Evolutionary conservation across 371 early-diverging fungal species (phyloP), one percentile per base, ranked within the genome.

Genomic region (Haplosporangium sp.): DNA sequence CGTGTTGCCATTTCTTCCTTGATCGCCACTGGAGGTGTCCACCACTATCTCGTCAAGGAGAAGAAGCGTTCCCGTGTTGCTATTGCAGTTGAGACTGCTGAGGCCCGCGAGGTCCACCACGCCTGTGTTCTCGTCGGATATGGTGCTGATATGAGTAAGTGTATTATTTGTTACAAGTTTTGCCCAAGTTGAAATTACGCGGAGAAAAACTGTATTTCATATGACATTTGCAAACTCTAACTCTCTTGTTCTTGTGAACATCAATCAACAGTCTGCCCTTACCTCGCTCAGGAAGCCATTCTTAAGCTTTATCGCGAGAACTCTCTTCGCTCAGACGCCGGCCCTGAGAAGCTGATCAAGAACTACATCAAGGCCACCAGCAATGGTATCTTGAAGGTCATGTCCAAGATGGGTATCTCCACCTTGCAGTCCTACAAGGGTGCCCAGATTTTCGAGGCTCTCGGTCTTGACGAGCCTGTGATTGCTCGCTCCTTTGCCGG

Each of bases 401-500:
- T 98, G 97, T 95, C 97, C 81, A 98, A 98, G 89, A 98, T 98
- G 99, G 99, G 99, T 72, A 97, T 98, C 59, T 97, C 97, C 18
- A 98, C 99, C 12, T 83, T 98, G 65, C 97, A 97, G 80, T 93
- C 94, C 40, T 98, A 98, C 89, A 98, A 98, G 84, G 99, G 98
- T 60, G 98, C 99, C 13, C 98, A 98, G 86, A 96, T 96, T 73
- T 98, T 98, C 81, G 99, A 98, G 83, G 96, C 96, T 21, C 89
- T 98, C 21, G 99, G 99, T 69, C 80, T 98, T 8, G 94, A 95
- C 61, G 88, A 91, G 55, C 86, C 92, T 37, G 96, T 98, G 55
- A 92, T 98, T 62, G 87, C 90, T 21, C 88, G 90, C 55, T 98
- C 97, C 77, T 97, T 98, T 81, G 88, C 92, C 45, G 98, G 98